Conservation (phyloP, 2,329 filamentous ascomycete species). For the Fusarium paranaense region DNA sequence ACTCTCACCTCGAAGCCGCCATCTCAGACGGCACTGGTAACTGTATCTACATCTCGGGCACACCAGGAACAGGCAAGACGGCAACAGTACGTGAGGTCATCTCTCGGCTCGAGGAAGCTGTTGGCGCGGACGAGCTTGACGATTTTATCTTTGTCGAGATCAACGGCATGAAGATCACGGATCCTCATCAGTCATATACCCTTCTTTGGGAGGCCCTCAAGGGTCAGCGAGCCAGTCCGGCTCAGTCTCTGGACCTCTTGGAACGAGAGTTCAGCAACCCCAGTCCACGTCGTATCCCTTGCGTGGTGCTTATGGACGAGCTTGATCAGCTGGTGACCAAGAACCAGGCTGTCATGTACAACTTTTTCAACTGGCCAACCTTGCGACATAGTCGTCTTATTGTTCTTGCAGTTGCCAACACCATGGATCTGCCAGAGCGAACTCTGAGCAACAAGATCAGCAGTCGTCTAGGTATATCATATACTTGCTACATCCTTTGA, state of each 20-base stretch:
- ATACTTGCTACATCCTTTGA: not conserved
- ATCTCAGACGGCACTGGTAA: conserved; percentile 94
- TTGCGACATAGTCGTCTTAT: conserved; percentile 92
- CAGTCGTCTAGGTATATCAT: conserved; percentile 74
- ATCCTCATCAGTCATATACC: conserved; percentile 95
- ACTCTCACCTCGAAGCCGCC: conserved; percentile 91
- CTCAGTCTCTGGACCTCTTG: conserved; percentile 89
- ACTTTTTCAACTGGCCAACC: conserved; percentile 99
- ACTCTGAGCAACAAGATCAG: conserved; percentile 99
- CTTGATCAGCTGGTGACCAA: conserved; percentile 97
- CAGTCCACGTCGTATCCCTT: conserved; percentile 89
- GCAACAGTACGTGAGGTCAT: conserved; percentile 97
- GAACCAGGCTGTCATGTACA: conserved; percentile 99
- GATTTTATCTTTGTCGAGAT: conserved; percentile 99
- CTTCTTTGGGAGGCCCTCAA: conserved; percentile 96
- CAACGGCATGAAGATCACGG: conserved; percentile 99
- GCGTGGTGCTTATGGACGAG: conserved; percentile 98
- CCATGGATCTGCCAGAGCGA: conserved; percentile 96
- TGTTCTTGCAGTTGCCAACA: conserved; percentile 97
- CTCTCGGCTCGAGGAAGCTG: conserved; percentile 86
- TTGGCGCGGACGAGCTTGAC: conserved; percentile 90
- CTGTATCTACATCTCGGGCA: conserved; percentile 99
- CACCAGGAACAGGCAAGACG: conserved; percentile 96
- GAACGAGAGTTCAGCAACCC: conserved; percentile 94
- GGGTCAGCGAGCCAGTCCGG: conserved; percentile 90